Base-by-base conservation (phyloP, 495 filamentous ascomycete species). In the Cudoniella acicularis region DNA sequence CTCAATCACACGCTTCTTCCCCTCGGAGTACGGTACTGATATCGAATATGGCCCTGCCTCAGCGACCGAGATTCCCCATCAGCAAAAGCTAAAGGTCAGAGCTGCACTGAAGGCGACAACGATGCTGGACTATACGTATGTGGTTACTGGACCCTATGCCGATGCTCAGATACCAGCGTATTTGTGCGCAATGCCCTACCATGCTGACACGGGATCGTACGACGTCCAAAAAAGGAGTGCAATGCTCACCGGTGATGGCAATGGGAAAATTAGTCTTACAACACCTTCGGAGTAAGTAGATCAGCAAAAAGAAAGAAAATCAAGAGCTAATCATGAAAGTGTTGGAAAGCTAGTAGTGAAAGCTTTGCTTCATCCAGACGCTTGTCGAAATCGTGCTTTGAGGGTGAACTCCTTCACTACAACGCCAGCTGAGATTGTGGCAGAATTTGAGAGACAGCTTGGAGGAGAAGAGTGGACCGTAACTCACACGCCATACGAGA, bases 11-110 rank as follows among this genome's bases (percentile, higher is more conserved):
- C 83, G 83, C 75, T 89, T 89, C 72, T 78, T 88, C 61, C 86
- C 87, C 8, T 86, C 82, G 18, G 87, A 89, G 66, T 89, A 86
- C 63, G 87, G 87, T 56, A 90, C 87, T 0, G 87, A 89, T 56
- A 85, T 89, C 61, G 85, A 86, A 66, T 86, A 88, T 62, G 70
- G 77, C 20, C 73, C 79, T 6, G 73, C 77, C 40, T 58, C 56
- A 6, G 46, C 47, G 21, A 49, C 70, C 27, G 87, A 89, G 69
- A 80, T 77, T 63, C 84, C 87, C 1, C 87, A 90, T 57, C 86
- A 88, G 70, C 71, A 78, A 64, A 89, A 90, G 69, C 77, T 89
- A 46, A 79, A 79, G 45, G 82, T 89, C 43, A 77, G 87, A 27
- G 48, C 24, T 10, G 23, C 26, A 9, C 13, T 51, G 41, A 30